A percentile compares a stretch with the other conserved stretches of the same genome.
Conservation (phyloP, 306 rosid species). For the Medicago arabica region DNA sequence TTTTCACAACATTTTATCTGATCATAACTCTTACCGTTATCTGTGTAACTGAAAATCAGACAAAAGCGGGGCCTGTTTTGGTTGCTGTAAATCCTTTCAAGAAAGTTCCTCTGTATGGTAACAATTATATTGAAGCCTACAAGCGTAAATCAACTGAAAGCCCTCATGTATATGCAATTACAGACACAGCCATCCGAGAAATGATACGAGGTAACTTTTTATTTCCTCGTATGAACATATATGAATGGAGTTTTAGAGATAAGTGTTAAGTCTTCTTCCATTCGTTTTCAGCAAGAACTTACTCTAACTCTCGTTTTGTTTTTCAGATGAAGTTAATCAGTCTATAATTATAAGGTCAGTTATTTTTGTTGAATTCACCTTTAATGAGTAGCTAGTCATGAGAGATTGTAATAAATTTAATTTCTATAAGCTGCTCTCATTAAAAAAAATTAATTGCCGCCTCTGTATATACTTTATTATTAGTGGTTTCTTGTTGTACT, state of each 20-base stretch:
- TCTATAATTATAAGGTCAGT: slow-evolving; percentile 91
- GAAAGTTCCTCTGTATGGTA: slow-evolving; percentile 84
- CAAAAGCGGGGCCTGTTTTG: slow-evolving; percentile 97
- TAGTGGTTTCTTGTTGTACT: too few relatives aligned
- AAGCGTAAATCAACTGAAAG: slow-evolving; percentile 72
- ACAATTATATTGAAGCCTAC: slow-evolving; percentile 83
- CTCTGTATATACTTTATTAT: too few relatives aligned
- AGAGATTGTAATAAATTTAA: neutral
- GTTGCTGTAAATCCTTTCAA: slow-evolving; percentile 93
- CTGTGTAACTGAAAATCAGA: slow-evolving; percentile 56
- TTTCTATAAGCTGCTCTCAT: slow-evolving; percentile 14
- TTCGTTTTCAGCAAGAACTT: slow-evolving; percentile 40
- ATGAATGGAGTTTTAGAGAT: slow-evolving; percentile 33
- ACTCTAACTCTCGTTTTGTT: slow-evolving; percentile 34
- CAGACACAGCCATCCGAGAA: slow-evolving; percentile 90
- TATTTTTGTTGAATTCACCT: neutral
- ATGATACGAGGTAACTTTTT: slow-evolving; percentile 76
- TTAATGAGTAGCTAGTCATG: slow-evolving; percentile 15
- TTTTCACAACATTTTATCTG: slow-evolving; percentile 25
- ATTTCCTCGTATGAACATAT: neutral
- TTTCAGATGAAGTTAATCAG: slow-evolving; percentile 95
- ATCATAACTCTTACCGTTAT: slow-evolving; percentile 14
- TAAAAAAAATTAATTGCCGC: too few relatives aligned
- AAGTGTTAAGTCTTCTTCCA: slow-evolving; percentile 29
- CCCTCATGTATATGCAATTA: slow-evolving; percentile 94